Conservation (phyloP, 1,284 basidiomycete species). For the Termitomyces sp. region DNA sequence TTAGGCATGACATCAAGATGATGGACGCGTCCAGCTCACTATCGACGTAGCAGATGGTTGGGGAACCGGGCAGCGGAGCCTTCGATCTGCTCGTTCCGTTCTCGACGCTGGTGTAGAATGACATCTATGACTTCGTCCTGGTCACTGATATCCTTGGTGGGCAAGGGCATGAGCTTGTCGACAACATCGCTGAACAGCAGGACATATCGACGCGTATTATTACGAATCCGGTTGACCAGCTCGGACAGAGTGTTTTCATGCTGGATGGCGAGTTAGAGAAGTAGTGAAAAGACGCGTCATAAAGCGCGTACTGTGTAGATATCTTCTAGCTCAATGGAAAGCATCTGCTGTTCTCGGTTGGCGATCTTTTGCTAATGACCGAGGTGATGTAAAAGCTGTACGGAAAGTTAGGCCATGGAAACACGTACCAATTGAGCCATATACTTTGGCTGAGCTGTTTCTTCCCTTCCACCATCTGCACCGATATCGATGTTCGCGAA, state of each 20-base stretch:
- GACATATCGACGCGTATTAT: conserved; percentile 89
- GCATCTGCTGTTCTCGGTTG: conserved; percentile 86
- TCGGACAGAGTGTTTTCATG: conserved; percentile 63
- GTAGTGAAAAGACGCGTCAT: conserved; percentile 7
- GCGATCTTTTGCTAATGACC: conserved; percentile 79
- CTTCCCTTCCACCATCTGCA: conserved; percentile 41
- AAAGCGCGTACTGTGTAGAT: conserved; percentile 51
- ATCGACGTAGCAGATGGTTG: conserved; percentile 86
- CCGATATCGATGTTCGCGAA: conserved; percentile 70
- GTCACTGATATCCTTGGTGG: conserved; percentile 84
- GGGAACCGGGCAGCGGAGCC: conserved; percentile 76
- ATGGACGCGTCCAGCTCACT: conserved; percentile 55
- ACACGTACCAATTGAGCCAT: conserved; percentile 79
- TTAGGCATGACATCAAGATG: conserved; percentile 17
- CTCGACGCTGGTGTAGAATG: conserved; percentile 87
- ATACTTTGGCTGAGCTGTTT: conserved; percentile 66
- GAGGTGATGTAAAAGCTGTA: conserved; percentile 20
- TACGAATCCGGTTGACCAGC: conserved; percentile 71
- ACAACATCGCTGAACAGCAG: conserved; percentile 88
- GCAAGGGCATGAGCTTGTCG: conserved; percentile 82
- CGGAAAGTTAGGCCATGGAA: conserved; percentile 23
- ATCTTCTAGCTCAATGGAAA: conserved; percentile 81
- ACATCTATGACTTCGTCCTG: conserved; percentile 93
- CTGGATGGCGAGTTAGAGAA: conserved; percentile 26
- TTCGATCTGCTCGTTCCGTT: conserved; percentile 79